Evolutionary conservation across 2,329 filamentous ascomycete genomes (phyloP).

Genomic region (Sporothrix sp.): DNA sequence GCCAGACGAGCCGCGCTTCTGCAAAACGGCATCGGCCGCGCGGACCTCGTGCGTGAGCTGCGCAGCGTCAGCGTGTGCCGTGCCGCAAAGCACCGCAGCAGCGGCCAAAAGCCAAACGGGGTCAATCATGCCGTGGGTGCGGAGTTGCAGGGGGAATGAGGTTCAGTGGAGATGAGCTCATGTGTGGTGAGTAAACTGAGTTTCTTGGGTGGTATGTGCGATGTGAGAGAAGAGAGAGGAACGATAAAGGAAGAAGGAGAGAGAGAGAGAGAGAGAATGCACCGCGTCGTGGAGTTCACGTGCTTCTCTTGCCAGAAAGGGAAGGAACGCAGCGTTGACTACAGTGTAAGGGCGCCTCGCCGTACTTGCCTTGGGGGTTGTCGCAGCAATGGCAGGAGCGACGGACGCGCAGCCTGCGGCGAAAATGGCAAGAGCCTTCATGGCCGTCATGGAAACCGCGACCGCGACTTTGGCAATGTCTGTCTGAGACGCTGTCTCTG

Average conservation of each 20-base stretch:
- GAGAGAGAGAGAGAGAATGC: background rate
- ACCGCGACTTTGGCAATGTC: too few relatives aligned
- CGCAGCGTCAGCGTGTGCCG: constrained; percentile 17
- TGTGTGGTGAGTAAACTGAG: too few relatives aligned
- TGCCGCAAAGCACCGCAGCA: background rate
- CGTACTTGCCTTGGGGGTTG: constrained; percentile 6
- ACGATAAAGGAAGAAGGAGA: background rate
- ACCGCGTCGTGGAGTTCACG: background rate
- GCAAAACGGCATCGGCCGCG: constrained; percentile 12
- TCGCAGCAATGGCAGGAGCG: constrained; percentile 8
- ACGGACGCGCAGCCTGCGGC: background rate
- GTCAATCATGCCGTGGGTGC: background rate
- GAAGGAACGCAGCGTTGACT: background rate
- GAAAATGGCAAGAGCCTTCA: constrained; percentile 9
- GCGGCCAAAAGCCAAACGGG: background rate
- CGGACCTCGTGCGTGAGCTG: background rate
- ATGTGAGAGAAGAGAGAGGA: background rate
- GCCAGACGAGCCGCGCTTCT: constrained; percentile 14
- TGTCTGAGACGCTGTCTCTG: too few relatives aligned
- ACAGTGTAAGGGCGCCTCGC: background rate
- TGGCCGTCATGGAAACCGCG: background rate
- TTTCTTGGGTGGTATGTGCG: too few relatives aligned
- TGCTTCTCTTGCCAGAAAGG: too few relatives aligned
- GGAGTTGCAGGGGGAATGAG: too few relatives aligned
- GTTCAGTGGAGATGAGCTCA: too few relatives aligned